Conservation (phyloP, 2,329 filamentous ascomycete genomes). For the Phyllosticta citrichinensis region DNA sequence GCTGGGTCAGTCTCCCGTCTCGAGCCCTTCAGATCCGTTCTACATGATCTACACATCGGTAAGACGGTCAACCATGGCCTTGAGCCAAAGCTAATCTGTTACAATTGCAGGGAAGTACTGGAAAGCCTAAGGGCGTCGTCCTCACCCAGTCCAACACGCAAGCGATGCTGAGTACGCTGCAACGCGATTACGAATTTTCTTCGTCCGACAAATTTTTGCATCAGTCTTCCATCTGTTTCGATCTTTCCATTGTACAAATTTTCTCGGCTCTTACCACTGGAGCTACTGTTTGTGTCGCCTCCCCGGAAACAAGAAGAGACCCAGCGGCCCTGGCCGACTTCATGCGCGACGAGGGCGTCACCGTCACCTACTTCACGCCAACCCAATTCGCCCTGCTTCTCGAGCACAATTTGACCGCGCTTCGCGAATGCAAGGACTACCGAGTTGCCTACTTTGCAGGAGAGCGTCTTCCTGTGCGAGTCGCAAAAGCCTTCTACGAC, state of each 20-base stretch:
- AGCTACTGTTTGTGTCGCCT: slow-evolving; percentile 28
- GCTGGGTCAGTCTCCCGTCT: not conserved
- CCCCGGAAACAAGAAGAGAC: slow-evolving; percentile 23
- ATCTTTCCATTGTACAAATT: slow-evolving; percentile 33
- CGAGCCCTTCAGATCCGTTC: slow-evolving; percentile 1
- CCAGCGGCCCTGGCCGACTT: slow-evolving; percentile 25
- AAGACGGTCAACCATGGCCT: not conserved
- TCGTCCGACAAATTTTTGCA: not conserved
- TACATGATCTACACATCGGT: slow-evolving; percentile 4
- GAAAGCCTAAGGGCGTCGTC: slow-evolving; percentile 7
- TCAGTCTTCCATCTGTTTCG: slow-evolving; percentile 22
- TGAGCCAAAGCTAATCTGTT: not conserved
- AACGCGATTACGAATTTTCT: not conserved
- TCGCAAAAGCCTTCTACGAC: slow-evolving; percentile 1
- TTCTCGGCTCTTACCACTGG: slow-evolving; percentile 34
- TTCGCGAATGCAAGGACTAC: not conserved
- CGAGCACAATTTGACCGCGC: not conserved
- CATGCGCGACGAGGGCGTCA: slow-evolving; percentile 28
- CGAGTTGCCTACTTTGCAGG: not conserved
- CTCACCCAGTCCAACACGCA: slow-evolving; percentile 14
- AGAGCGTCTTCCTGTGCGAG: not conserved
- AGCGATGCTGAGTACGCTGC: slow-evolving; percentile 4
- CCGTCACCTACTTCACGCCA: slow-evolving; percentile 20
- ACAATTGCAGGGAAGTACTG: not conserved
- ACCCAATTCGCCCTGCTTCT: slow-evolving; percentile 1